A percentile compares a stretch with the other conserved stretches of the same genome.
Evolutionary conservation across 371 early-diverging fungal species (phyloP).

Genomic region (Circinella minor): DNA sequence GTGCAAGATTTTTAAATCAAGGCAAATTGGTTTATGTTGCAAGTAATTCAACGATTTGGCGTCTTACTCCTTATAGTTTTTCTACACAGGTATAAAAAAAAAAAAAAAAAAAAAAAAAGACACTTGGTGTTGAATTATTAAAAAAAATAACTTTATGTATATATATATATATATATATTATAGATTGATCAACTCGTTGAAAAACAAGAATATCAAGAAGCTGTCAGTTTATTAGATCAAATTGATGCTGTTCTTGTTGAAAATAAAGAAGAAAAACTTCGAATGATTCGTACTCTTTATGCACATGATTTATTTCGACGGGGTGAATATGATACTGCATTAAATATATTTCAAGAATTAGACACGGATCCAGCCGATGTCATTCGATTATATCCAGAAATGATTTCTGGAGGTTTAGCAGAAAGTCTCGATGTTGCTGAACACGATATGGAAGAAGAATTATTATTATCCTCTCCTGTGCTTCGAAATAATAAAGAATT

Average conservation of each 20-base stretch:
- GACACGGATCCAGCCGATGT: slow-evolving; percentile 85
- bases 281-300: slow-evolving; percentile 77
- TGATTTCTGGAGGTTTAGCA: slow-evolving; percentile 56
- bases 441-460: slow-evolving; percentile 22
- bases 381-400: slow-evolving; percentile 81
- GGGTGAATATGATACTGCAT: slow-evolving; percentile 80
- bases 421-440: neutral
- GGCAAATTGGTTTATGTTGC: slow-evolving; percentile 82
- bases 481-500: slow-evolving; percentile 14
- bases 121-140: too few species aligned
- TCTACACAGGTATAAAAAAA: slow-evolving; percentile 75
- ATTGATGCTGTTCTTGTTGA: slow-evolving; percentile 84
- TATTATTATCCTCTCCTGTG: slow-evolving; percentile 11
- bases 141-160: too few species aligned
- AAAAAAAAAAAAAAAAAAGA: too few species aligned
- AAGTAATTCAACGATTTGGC: slow-evolving; percentile 80
- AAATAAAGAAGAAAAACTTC: slow-evolving; percentile 71
- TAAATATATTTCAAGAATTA: slow-evolving; percentile 78
- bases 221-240: slow-evolving; percentile 84
- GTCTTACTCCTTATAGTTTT: slow-evolving; percentile 85
- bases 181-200: slow-evolving; percentile 82
- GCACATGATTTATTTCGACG: slow-evolving; percentile 84
- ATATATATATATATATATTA: too few species aligned
- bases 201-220: slow-evolving; percentile 81
- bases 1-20: slow-evolving; percentile 65